Evolutionary conservation across 2,329 filamentous ascomycete genomes (phyloP), one percentile per base, ranked within the genome.

Genomic region (Ceratocystis harringtonii): DNA sequence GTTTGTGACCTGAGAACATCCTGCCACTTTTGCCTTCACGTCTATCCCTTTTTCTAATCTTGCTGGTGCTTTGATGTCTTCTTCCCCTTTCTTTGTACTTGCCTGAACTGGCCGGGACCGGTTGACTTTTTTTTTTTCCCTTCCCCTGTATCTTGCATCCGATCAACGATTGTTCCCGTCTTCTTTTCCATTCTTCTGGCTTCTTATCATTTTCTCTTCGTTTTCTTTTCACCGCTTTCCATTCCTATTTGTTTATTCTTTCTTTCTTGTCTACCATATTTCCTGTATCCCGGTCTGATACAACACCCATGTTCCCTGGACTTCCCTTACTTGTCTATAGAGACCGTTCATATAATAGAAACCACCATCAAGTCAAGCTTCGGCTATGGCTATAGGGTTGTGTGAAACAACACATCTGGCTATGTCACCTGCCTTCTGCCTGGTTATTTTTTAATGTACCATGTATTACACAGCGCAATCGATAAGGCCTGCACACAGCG

Each of bases 401-500:
- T 52, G 48, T 25, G 19, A 52, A 15, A 25, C 25, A 28, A 25
- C 25, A 25, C 25, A 25, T 4, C 25, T 52, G 10, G 36, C 15
- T 15, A 52, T 52, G 48, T 52, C 48, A 52, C 48, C 15, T 22
- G 48, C 48, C 48, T 52, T 41, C 36, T 41, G 36, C 36, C 36
- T 41, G 12, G 8, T 36, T 41, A 50, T 5, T 48, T 48, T 45
- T 22, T 36, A 61, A 5, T 36, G 58, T 7, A 50, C 25, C 28
- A 5, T 50, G 19, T 30, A 25, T 3, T 32, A 36, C 52, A 32
- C 30, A 36, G 5, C 12, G 12, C 10, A 30, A 62, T 50, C 61
- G 61, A 62, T 62, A 62, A 62, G 61, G 25, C 61, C 43, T 62
- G 61, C 22, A 4, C 19, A 62, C 19, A 62, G 50, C 61, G 61